Evolutionary conservation across 176 grass and related monocot genomes (phyloP).

Genomic region (Secale cereale): DNA sequence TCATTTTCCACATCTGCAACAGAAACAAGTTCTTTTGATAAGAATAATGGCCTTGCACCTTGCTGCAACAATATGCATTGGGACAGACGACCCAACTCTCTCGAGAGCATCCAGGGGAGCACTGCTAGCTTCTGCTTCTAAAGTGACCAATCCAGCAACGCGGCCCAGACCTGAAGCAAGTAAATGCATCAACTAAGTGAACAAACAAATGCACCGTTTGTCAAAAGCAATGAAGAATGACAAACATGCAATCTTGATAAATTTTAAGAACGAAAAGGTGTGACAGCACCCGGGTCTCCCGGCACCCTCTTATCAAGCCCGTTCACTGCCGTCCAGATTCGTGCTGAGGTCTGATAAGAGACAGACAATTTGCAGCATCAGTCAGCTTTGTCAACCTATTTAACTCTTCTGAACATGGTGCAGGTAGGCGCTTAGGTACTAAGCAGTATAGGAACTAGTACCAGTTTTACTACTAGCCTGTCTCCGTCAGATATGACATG

Average conservation of each 20-base stretch:
- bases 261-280: not conserved
- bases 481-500: too few relatives aligned
- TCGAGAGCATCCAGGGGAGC: slow-evolving; percentile 62
- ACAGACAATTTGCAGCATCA: too few relatives aligned
- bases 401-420: too few relatives aligned
- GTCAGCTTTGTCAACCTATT: too few relatives aligned
- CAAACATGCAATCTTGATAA: not conserved
- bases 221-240: not conserved
- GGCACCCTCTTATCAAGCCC: too few relatives aligned
- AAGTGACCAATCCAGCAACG: slow-evolving; percentile 76
- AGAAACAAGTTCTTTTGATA: slow-evolving; percentile 89
- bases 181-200: slow-evolving; percentile 10
- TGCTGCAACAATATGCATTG: slow-evolving; percentile 93
- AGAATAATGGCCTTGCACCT: slow-evolving; percentile 83
- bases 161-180: slow-evolving; percentile 59
- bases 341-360: too few relatives aligned
- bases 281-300: too few relatives aligned
- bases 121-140: slow-evolving; percentile 73
- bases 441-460: too few relatives aligned
- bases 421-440: too few relatives aligned
- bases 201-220: not conserved
- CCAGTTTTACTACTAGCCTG: too few relatives aligned
- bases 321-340: too few relatives aligned
- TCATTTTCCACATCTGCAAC: slow-evolving; percentile 73
- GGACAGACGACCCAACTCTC: slow-evolving; percentile 57